These are phyloP conservation scores for Xylariaceae sp. DNA, from an alignment of 2,329 filamentous ascomycete species.

Conservation along the genomic window DNA sequence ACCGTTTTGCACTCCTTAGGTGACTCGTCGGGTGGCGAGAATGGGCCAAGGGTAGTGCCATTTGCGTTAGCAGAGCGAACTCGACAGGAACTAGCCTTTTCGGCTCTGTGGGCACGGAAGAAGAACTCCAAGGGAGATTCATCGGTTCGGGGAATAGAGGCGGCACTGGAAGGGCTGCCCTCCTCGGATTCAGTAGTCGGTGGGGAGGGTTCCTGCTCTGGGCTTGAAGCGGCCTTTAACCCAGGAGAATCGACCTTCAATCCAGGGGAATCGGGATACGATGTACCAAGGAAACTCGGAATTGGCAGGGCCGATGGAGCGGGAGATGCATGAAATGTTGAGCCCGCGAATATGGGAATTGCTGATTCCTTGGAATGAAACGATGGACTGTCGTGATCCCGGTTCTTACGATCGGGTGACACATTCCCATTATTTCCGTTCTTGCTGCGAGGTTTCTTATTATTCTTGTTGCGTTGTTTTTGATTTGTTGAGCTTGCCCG, in stretches of 20 bases:
- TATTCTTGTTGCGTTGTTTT: slow-evolving; percentile 32
- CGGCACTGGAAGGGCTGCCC: slow-evolving; percentile 47
- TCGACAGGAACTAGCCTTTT: slow-evolving; percentile 65
- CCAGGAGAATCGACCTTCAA: slow-evolving; percentile 43
- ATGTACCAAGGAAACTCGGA: slow-evolving; percentile 81
- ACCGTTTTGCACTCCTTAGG: slow-evolving; percentile 39
- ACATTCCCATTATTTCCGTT: slow-evolving; percentile 38
- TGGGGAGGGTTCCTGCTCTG: slow-evolving; percentile 51
- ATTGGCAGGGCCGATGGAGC: slow-evolving; percentile 88
- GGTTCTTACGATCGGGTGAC: slow-evolving; percentile 47
- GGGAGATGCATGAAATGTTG: slow-evolving; percentile 93
- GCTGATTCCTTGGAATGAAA: slow-evolving; percentile 50
- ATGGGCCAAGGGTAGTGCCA: slow-evolving; percentile 44
- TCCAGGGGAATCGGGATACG: slow-evolving; percentile 66
- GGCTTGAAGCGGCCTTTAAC: slow-evolving; percentile 44
- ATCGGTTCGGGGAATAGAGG: slow-evolving; percentile 39
- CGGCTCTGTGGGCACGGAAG: slow-evolving; percentile 83
- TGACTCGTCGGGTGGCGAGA: slow-evolving; percentile 55
- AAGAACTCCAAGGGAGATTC: slow-evolving; percentile 87
- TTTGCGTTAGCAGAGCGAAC: slow-evolving; percentile 53
- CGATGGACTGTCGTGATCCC: slow-evolving; percentile 49
- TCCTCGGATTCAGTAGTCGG: slow-evolving; percentile 57
- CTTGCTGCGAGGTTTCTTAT: slow-evolving; percentile 33
- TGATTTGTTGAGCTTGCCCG: slow-evolving; percentile 36
- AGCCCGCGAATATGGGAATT: slow-evolving; percentile 77